Base-by-base conservation (phyloP, 2,329 filamentous ascomycete genomes). In the Emericellopsis atlantica region DNA sequence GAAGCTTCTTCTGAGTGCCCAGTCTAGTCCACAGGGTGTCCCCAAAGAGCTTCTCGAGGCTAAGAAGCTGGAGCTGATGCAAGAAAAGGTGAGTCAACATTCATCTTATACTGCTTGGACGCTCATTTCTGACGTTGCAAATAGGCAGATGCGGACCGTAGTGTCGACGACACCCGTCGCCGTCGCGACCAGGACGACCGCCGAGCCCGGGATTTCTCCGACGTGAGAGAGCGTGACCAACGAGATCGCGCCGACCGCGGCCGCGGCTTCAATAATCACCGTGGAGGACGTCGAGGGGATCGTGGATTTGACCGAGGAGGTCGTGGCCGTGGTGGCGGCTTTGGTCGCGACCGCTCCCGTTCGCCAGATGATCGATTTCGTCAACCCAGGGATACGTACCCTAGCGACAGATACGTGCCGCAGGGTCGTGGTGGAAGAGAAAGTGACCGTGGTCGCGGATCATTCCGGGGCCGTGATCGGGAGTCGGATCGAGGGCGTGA, bases 1-100 rank as follows among this genome's bases (percentile, higher is more conserved):
- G 92, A 85, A 81, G 44, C 67, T 98, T 15, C 84, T 90, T 51
- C 65, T 98, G 36, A 95, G 89, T 59, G 92, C 88, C 9, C 92
- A 98, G 60, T 69, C 74, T 33, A 95, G 81, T 57, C 79, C 87
- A 0, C 84, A 92, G 56, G 92, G 92, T 41, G 88, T 98, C 11
- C 90, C 92, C 0, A 90, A 94, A 60, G 89, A 95, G 61, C 70
- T 98, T 34, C 66, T 98, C 3, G 92, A 98, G 58, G 89, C 90
- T 1, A 98, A 98, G 70, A 98, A 96, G 64, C 66, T 85, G 36
- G 92, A 98, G 61, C 69, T 98, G 37, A 86, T 92, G 46, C 87
- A 95, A 61, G 88, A 95, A 62, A 94, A 94, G 81, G 90, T 93
- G 59, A 29, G 56, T 33, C 22, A 8, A n/a, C 18, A 7, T 21